phyloP scores from a whole-genome alignment of 345 rosid genomes.

The Carallia pectinifolia region DNA sequence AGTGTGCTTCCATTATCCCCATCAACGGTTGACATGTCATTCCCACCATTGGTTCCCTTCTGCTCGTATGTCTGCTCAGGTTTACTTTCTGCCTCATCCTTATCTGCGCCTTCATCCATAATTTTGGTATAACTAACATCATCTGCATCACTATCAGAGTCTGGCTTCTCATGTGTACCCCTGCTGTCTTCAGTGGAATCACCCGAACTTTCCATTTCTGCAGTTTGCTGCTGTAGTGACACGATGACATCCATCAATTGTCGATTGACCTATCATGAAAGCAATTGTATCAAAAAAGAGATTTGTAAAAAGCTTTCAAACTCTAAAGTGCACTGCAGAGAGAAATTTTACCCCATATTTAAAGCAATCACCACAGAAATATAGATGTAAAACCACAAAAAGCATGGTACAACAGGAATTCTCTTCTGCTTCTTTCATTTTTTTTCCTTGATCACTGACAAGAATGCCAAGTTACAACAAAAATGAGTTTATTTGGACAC shows the following conservation, averaged over 20 bases:
- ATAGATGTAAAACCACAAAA: neutral
- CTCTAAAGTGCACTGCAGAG: neutral
- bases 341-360: neutral
- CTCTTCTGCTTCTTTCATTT: no score
- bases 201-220: neutral
- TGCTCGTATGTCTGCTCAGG: neutral
- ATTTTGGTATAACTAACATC: neutral
- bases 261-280: slow-evolving; percentile 57
- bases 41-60: neutral
- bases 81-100: slow-evolving; percentile 9
- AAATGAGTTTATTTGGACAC: neutral
- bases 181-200: slow-evolving; percentile 13
- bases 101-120: neutral
- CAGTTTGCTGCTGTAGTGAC: slow-evolving; percentile 31
- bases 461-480: neutral
- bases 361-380: neutral
- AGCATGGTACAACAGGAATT: neutral
- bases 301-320: neutral
- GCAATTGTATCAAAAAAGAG: no score
- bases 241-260: slow-evolving; percentile 61
- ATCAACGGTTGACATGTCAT: neutral
- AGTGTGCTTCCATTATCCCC: neutral
- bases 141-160: slow-evolving; percentile 9
- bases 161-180: slow-evolving; percentile 1
- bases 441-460: no score